These are phyloP conservation scores for Eucalyptus polyanthemos DNA, from an alignment of 345 rosid species.

Conservation along the genomic window DNA sequence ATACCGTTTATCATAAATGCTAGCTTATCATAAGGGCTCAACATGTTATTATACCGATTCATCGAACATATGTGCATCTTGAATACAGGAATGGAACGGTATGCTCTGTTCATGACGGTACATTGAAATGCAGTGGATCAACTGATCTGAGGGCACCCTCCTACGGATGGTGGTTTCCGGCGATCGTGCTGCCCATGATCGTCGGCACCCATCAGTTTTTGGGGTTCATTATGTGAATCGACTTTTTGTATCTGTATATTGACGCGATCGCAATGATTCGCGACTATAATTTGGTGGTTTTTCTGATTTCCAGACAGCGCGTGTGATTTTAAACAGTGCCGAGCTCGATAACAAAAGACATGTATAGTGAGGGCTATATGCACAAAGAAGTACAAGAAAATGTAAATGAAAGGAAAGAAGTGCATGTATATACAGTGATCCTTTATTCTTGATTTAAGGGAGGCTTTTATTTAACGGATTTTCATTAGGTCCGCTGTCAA, in stretches of 20 bases:
- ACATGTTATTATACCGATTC: background rate
- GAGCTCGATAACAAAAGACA: background rate
- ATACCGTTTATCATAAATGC: background rate
- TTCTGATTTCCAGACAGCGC: background rate
- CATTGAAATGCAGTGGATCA: constrained; percentile 10
- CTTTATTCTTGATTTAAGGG: background rate
- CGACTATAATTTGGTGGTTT: background rate
- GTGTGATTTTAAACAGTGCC: background rate
- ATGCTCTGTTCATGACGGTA: constrained; percentile 19
- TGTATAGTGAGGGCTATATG: background rate
- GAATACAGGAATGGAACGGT: constrained; percentile 16
- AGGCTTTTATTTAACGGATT: background rate
- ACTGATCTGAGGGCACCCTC: background rate
- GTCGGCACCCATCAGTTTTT: background rate
- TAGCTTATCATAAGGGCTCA: background rate
- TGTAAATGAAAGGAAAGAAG: background rate
- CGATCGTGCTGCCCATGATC: constrained; percentile 1
- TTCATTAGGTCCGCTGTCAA: fast-evolving
- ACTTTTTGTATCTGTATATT: background rate
- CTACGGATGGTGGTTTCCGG: constrained; percentile 14
- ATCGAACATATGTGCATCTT: background rate
- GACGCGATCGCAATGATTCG: background rate
- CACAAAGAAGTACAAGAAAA: background rate
- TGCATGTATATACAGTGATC: background rate
- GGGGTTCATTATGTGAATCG: background rate